Evolutionary conservation across 1,139 yeast genomes (phyloP), one percentile per base, ranked within the genome.

Genomic region (Kluyveromyces marxianus): DNA sequence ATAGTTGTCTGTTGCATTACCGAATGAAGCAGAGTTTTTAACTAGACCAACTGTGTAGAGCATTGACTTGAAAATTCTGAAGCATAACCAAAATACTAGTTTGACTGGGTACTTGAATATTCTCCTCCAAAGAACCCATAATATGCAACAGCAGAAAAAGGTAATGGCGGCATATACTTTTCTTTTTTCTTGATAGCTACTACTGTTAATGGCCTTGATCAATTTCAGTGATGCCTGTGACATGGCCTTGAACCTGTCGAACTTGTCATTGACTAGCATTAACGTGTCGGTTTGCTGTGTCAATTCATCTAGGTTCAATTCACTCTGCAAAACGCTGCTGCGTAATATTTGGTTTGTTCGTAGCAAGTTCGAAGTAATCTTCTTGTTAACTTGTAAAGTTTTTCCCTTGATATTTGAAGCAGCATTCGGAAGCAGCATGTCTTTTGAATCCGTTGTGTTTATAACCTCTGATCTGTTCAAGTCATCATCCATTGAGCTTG

Each of bases 91-190:
- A 31, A 77, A 54, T 21, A 70, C 54, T n/a, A 78, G 55, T 53
- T 64, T 69, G 1, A 75, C 68, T 0, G 85, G 85, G 7, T 70
- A 52, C 53, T 72, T 70, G 49, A 79, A 66, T 1, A 79, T 61
- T 50, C 85, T 67, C 44, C 78, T 62, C 79, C 82, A 79, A 2
- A 79, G 53, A 0, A 79, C 79, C 78, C 82, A 76, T 0, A 68
- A 57, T 40, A 79, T 69, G 51, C 80, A 75, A 1, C 71, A 44
- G 3, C 67, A 56, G 42, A 79, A 69, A 53, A 79, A 79, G 1
- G 72, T 74, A 14, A 78, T 58, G 4, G 81, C 70, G 44, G 72
- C 50, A 54, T 79, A 77, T 39, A 80, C 79, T 45, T 77, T 65
- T 48, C 73, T 69, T 53, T 76, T 75, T 55, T 79, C 85, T 30